Percentiles rank a stretch among this genome's conserved stretches.
Evolutionary conservation across 441 rosid species (phyloP).

Genomic region (Flueggea neowawraea): DNA sequence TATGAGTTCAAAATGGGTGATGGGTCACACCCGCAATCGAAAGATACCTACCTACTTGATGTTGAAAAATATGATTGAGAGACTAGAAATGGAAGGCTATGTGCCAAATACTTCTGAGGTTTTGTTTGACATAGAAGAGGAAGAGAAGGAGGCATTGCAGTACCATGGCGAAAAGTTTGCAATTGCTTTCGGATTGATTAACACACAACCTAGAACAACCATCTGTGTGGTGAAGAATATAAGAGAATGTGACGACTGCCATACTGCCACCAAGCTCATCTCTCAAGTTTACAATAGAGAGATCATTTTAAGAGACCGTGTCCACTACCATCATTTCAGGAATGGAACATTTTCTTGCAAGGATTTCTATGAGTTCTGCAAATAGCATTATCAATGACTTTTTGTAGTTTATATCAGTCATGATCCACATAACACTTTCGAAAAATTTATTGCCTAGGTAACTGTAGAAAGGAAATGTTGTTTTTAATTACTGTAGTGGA

Average conservation of each 20-base stretch:
- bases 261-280: constrained; percentile 28
- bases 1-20: constrained; percentile 37
- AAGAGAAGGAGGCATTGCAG: constrained; percentile 8
- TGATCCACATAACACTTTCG: too few species aligned
- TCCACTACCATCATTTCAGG: constrained; percentile 42
- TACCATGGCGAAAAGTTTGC: constrained; percentile 16
- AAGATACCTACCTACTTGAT: constrained; percentile 24
- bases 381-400: background rate
- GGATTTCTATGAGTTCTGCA: constrained; percentile 31
- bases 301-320: constrained; percentile 43
- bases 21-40: constrained; percentile 29
- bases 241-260: constrained; percentile 19
- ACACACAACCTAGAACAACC: constrained; percentile 3
- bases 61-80: constrained; percentile 16
- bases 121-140: constrained; percentile 11
- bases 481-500: too few species aligned
- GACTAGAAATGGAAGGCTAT: constrained; percentile 9
- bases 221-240: constrained; percentile 12
- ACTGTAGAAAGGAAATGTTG: too few species aligned
- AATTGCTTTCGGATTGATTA: constrained; percentile 13
- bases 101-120: constrained; percentile 9
- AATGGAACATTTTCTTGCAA: constrained; percentile 46
- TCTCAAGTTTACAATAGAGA: constrained; percentile 33
- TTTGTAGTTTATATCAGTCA: background rate
- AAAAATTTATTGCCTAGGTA: too few species aligned